Base-by-base conservation (phyloP, 176 grass and related monocot species). In the Echinochloa phyllopogon region DNA sequence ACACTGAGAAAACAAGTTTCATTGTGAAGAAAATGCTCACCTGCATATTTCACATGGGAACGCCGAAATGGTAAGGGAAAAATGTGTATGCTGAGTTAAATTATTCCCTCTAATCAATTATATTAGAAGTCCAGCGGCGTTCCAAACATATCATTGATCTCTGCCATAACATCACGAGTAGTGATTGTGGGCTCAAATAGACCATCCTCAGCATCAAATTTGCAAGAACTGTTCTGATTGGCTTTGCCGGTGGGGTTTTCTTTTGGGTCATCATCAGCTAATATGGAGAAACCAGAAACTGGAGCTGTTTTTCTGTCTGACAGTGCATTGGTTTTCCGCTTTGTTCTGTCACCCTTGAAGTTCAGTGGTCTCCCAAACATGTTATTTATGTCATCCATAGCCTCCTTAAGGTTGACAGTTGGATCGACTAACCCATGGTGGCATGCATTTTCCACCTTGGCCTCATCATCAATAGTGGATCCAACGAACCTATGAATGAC, bases 161-260 rank as follows among this genome's bases (percentile, higher is more conserved):
- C 93, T 2, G 84, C 86, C 96, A 98, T 92, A 27, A 94, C 96
- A 56, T 94, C 85, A 1, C 78, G 86, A 36, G 96, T 98, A 63
- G 91, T 94, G 80, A 87, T 85, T 69, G 93, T 98, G 20, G 96
- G 93, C 86, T 98, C 96, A 89, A 92, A 98, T n/a, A 98, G 72
- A 83, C 74, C 93, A 81, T 65, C 67, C 20, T 78, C 75, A 42
- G 59, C 66, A 43, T 24, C 90, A 82, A 81, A 84, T 66, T 90
- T 91, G 75, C 39, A 65, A 29, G 88, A 51, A 43, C 37, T 76
- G 24, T 38, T 89, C 27, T 14, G 49, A 60, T 77, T 83, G 63
- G 58, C 71, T 74, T 81, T 60, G 47, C 62, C 50, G 42, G 37
- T 65, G 23, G 72, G 53, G 33, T 89, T 86, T 43, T 88, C 78